Percentiles rank a stretch among this genome's conserved stretches.
Evolutionary conservation across 768 basidiomycete genomes (phyloP).

Genomic region (Wakefieldia striispora): DNA sequence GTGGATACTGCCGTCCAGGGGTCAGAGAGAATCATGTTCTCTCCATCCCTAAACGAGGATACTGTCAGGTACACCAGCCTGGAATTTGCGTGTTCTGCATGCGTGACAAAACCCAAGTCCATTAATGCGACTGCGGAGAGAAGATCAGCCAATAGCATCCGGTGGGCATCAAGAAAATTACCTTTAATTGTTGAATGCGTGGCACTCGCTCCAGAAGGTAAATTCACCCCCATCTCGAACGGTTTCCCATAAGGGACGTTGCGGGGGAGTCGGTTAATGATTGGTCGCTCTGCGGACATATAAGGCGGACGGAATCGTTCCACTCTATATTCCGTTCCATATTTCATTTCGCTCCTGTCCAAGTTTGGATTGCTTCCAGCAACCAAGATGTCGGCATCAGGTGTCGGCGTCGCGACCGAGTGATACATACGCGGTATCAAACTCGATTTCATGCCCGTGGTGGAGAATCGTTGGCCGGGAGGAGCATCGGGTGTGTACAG

Average conservation of each 20-base stretch:
- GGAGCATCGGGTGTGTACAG: slow-evolving; percentile 63
- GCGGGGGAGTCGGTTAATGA: slow-evolving; percentile 36
- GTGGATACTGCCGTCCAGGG: slow-evolving; percentile 67
- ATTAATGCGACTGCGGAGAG: slow-evolving; percentile 58
- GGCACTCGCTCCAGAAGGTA: slow-evolving; percentile 36
- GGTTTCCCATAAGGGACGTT: slow-evolving; percentile 45
- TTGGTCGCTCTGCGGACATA: slow-evolving; percentile 59
- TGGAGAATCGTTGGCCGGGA: slow-evolving; percentile 56
- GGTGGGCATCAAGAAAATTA: slow-evolving; percentile 17
- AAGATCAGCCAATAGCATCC: slow-evolving; percentile 3
- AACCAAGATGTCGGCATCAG: slow-evolving; percentile 69
- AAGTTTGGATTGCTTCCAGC: slow-evolving; percentile 84
- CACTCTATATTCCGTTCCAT: slow-evolving; percentile 85
- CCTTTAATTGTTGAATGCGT: slow-evolving; percentile 49
- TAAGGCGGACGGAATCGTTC: slow-evolving; percentile 88
- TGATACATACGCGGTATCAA: slow-evolving; percentile 76
- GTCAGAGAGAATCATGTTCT: slow-evolving; percentile 54
- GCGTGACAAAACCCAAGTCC: slow-evolving; percentile 82
- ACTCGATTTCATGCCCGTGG: slow-evolving; percentile 57
- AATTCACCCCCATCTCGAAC: slow-evolving; percentile 44
- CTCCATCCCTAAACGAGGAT: slow-evolving; percentile 39
- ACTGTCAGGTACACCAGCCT: slow-evolving; percentile 67
- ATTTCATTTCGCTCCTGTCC: slow-evolving; percentile 68
- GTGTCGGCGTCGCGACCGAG: slow-evolving; percentile 79
- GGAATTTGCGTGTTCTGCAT: slow-evolving; percentile 71